Conservation (phyloP, 2,329 filamentous ascomycete genomes). For the Phaeosphaeria sp. region DNA sequence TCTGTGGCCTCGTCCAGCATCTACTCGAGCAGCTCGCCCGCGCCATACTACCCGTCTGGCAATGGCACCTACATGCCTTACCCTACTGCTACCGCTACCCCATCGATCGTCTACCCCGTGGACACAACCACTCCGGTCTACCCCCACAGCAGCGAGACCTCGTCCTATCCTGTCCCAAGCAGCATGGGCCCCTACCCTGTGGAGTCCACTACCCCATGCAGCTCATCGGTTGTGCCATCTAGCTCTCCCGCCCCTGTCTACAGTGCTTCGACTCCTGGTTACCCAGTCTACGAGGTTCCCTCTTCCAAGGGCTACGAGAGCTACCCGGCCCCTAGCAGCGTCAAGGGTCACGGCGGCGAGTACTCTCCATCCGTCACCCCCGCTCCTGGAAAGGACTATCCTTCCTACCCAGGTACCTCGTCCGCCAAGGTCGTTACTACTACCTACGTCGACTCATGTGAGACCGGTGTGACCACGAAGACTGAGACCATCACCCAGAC, state of each 20-base stretch:
- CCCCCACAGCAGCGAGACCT: not conserved
- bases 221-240: not conserved
- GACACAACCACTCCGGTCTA: not conserved
- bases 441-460: slow-evolving; percentile 8
- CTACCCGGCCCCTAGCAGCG: not conserved
- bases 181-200: not conserved
- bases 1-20: not conserved
- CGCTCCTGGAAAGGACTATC: slow-evolving; percentile 3
- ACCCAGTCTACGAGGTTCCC: slow-evolving; percentile 3
- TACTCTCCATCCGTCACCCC: slow-evolving; percentile 5
- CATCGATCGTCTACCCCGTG: not conserved
- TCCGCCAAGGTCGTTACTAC: slow-evolving; percentile 5
- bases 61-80: not conserved
- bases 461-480: slow-evolving; percentile 7
- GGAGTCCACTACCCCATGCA: slow-evolving; percentile 4
- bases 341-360: slow-evolving; percentile 1
- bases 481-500: slow-evolving; percentile 8
- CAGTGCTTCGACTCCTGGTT: slow-evolving; percentile 1
- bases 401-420: slow-evolving; percentile 1
- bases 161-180: not conserved
- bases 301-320: not conserved
- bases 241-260: not conserved
- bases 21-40: not conserved
- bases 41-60: not conserved
- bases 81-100: not conserved